Percentiles rank a stretch among this genome's conserved stretches.
phyloP scores from a whole-genome alignment of 129 eudicot species.

The Lactuca sativa region DNA sequence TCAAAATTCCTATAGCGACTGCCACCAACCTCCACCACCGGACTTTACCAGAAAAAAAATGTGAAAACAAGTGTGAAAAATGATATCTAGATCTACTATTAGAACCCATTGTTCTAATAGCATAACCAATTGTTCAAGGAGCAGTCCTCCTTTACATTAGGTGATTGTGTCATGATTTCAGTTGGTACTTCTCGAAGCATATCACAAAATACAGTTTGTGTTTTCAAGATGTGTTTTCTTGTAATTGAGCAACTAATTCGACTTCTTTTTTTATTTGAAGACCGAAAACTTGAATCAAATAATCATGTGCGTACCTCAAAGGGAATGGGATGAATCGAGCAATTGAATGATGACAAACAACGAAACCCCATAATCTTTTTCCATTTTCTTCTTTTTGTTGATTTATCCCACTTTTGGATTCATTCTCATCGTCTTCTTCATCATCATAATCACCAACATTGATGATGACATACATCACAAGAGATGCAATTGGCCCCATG shows the following conservation, averaged over 20 bases:
- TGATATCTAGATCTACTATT: too few relatives aligned
- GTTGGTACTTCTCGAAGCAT: slow-evolving; percentile 78
- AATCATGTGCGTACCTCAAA: slow-evolving; percentile 75
- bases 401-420: slow-evolving; percentile 41
- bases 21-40: too few relatives aligned
- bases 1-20: too few relatives aligned
- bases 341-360: slow-evolving; percentile 79
- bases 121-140: too few relatives aligned
- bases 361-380: slow-evolving; percentile 86
- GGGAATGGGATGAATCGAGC: slow-evolving; percentile 78
- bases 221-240: slow-evolving; percentile 67
- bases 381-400: slow-evolving; percentile 41
- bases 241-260: slow-evolving; percentile 67
- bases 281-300: slow-evolving; percentile 72
- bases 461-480: slow-evolving; percentile 75
- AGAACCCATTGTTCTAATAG: too few relatives aligned
- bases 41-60: too few relatives aligned
- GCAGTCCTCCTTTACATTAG: slow-evolving; percentile 62
- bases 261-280: slow-evolving; percentile 82
- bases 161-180: slow-evolving; percentile 75
- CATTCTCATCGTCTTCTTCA: slow-evolving; percentile 46
- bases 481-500: slow-evolving; percentile 80
- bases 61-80: too few relatives aligned
- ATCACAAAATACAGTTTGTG: slow-evolving; percentile 83
- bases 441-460: slow-evolving; percentile 57